Evolutionary conservation across 352 stramenopile species (phyloP).

Genomic region (Stramenopiles sp.): DNA sequence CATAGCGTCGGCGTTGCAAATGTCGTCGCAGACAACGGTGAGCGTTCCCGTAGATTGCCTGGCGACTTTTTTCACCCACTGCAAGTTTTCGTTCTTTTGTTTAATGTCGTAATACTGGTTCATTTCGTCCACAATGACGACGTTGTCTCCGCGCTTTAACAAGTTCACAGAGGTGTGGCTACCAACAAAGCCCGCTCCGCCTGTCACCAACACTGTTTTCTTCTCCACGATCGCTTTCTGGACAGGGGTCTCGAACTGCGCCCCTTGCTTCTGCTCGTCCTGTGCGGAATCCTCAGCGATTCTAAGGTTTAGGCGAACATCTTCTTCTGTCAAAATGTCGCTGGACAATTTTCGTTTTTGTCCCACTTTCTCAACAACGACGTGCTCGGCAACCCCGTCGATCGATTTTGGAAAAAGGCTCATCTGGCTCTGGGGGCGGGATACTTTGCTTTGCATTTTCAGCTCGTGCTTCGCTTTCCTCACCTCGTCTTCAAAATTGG

Average conservation of each 20-base stretch:
- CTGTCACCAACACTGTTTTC: conserved; percentile 71
- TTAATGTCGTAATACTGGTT: conserved; percentile 97
- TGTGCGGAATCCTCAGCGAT: too few species aligned
- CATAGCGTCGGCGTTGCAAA: conserved; percentile 77
- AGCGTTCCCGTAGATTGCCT: conserved; percentile 35
- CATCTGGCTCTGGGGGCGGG: conserved; percentile 51
- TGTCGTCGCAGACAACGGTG: conserved; percentile 61
- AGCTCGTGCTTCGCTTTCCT: conserved; percentile 65
- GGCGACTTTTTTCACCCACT: conserved; percentile 43
- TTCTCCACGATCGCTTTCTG: conserved; percentile 25
- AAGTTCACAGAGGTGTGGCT: conserved; percentile 74
- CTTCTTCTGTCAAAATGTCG: too few species aligned
- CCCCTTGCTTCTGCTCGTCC: too few species aligned
- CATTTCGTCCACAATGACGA: conserved; percentile 91
- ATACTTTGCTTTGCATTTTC: conserved; percentile 82
- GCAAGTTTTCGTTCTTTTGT: conserved; percentile 85
- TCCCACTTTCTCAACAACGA: not conserved
- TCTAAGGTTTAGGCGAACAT: too few species aligned
- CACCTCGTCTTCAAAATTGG: conserved; percentile 55
- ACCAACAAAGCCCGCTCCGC: conserved; percentile 86
- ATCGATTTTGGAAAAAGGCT: too few species aligned
- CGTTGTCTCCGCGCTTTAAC: conserved; percentile 56
- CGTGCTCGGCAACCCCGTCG: too few species aligned
- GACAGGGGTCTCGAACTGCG: too few species aligned
- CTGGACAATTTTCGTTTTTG: too few species aligned